phyloP scores from a whole-genome alignment of 2,329 filamentous ascomycete genomes.

The Cladosporium sphaerospermum region DNA sequence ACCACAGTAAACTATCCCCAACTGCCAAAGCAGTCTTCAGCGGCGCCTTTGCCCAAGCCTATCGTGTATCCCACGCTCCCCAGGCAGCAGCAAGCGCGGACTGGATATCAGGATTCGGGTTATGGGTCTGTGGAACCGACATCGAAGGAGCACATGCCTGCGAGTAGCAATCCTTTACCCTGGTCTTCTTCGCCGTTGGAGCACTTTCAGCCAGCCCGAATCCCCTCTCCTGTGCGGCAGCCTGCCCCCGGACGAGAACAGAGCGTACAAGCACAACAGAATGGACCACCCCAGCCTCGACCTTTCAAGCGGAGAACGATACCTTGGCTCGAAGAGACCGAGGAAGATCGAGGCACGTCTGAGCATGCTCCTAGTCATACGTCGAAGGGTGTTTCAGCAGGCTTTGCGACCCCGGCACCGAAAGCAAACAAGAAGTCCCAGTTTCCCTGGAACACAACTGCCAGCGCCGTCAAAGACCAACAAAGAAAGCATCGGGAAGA shows the following conservation, averaged over 20 bases:
- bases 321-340: conserved; percentile 43
- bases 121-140: conserved; percentile 24
- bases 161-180: conserved; percentile 55
- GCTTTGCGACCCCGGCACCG: conserved; percentile 36
- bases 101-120: conserved; percentile 18
- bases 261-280: conserved; percentile 9
- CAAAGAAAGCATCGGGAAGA: conserved; percentile 66
- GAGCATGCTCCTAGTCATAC: background rate
- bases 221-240: conserved; percentile 3
- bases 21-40: conserved; percentile 25
- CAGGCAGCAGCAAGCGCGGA: conserved; percentile 18
- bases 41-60: conserved; percentile 11
- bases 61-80: conserved; percentile 27
- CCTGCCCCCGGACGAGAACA: background rate
- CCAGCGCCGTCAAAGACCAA: conserved; percentile 69
- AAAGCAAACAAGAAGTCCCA: conserved; percentile 35
- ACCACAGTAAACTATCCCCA: conserved; percentile 37
- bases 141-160: conserved; percentile 30
- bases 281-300: conserved; percentile 22
- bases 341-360: conserved; percentile 16
- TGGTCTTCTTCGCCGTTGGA: conserved; percentile 56
- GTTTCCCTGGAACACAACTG: conserved; percentile 65
- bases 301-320: conserved; percentile 58
- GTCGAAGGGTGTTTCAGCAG: conserved; percentile 1
- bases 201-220: conserved; percentile 27